These are phyloP conservation scores for Fusarium musae DNA, from an alignment of 2,329 filamentous ascomycete species.

Conservation along the genomic window DNA sequence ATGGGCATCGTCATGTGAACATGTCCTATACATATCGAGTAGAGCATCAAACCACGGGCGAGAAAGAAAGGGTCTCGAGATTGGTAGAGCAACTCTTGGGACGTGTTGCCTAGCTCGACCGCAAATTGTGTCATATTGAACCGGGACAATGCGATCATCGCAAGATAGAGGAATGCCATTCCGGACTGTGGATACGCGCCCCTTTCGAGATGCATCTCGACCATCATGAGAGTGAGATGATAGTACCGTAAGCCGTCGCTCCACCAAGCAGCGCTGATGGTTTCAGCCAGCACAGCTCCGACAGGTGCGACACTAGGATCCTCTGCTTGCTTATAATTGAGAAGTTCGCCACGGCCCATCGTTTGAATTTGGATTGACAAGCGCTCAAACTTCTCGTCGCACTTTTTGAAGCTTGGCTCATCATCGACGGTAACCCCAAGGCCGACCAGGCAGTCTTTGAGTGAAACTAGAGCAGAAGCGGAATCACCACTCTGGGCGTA, in stretches of 20 bases:
- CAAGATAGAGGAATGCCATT: conserved; percentile 74
- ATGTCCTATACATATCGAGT: conserved; percentile 77
- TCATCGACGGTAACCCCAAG: conserved; percentile 75
- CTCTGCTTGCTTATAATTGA: conserved; percentile 55
- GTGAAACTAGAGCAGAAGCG: conserved; percentile 71
- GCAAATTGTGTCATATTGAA: conserved; percentile 78
- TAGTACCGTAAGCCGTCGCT: conserved; percentile 78
- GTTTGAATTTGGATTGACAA: conserved; percentile 69
- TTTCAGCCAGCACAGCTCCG: conserved; percentile 76
- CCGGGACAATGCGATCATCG: conserved; percentile 73
- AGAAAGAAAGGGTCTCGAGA: conserved; percentile 73
- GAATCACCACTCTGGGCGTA: conserved; percentile 79
- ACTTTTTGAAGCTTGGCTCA: conserved; percentile 77
- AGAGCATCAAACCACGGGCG: conserved; percentile 75
- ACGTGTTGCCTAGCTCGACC: conserved; percentile 70
- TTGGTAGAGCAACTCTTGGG: conserved; percentile 71
- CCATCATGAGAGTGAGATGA: conserved; percentile 73
- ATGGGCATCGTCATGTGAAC: conserved; percentile 70
- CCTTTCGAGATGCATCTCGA: conserved; percentile 70
- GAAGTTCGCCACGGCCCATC: conserved; percentile 61
- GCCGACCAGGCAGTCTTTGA: conserved; percentile 77
- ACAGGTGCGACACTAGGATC: conserved; percentile 70
- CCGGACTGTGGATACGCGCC: conserved; percentile 77
- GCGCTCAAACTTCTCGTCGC: conserved; percentile 77
- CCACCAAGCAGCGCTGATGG: conserved; percentile 79